Evolutionary conservation across 1,139 yeast genomes (phyloP).

Genomic region (Kazachstania sp.): DNA sequence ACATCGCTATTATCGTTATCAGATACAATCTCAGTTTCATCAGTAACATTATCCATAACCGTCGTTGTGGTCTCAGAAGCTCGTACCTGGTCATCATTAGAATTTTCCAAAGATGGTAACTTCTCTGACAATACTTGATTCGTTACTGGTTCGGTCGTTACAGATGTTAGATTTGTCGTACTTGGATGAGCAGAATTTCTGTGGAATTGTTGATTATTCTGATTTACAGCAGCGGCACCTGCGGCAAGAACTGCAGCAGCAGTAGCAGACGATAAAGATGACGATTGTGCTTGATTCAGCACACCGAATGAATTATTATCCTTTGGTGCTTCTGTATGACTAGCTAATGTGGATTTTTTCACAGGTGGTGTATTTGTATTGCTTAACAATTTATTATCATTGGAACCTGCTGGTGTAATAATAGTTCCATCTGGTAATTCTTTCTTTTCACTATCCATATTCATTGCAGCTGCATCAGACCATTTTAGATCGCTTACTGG

Average conservation of each 20-base stretch:
- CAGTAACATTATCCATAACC: too few species aligned
- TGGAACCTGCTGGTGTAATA: conserved; percentile 9
- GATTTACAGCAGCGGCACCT: conserved; percentile 21
- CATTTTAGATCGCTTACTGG: conserved; percentile 61
- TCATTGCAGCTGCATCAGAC: conserved; percentile 47
- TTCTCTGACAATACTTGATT: not conserved
- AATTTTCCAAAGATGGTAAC: not conserved
- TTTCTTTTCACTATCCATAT: conserved; percentile 22
- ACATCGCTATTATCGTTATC: conserved; percentile 17
- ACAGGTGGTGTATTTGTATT: conserved; percentile 12
- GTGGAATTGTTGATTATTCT: conserved; percentile 19
- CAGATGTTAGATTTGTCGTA: not conserved
- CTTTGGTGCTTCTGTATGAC: conserved; percentile 1
- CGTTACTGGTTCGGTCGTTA: not conserved
- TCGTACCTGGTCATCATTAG: too few species aligned
- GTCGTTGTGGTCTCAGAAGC: too few species aligned
- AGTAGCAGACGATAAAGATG: conserved; percentile 12
- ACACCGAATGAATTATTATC: conserved; percentile 1
- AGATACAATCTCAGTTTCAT: not conserved
- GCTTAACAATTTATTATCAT: not conserved
- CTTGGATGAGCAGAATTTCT: conserved; percentile 8
- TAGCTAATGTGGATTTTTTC: conserved; percentile 12
- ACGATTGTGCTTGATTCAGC: conserved; percentile 3
- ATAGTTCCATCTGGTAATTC: conserved; percentile 5
- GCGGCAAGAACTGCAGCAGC: conserved; percentile 25